Base-by-base conservation (phyloP, 257 asterid genomes). In the Capsicum chinense region DNA sequence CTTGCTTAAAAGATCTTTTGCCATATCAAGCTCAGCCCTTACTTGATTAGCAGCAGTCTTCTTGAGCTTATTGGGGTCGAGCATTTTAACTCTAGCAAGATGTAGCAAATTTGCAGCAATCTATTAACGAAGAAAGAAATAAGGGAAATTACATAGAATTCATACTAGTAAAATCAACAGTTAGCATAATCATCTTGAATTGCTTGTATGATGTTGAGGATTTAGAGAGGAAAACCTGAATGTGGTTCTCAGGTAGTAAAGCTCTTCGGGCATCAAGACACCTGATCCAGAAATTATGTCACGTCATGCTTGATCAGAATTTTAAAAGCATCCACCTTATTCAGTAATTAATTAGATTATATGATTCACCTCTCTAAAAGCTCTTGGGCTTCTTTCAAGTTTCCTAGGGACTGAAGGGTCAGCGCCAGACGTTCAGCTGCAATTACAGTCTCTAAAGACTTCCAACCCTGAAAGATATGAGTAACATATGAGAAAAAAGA, bases 371-470 rank as follows among this genome's bases (percentile, higher is more conserved):
- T 89, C 86, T 92, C 89, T 66, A 96, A 85, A 63, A 96, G 93
- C 85, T 92, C 93, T 86, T 90, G 97, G 26, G 99, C 94, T 88
- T 96, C 98, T 85, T 60, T 90, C 82, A 96, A 86, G 80, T 83
- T 88, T 83, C 98, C 97, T 59, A 87, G 86, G 35, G 88, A 88
- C 89, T 91, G 95, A 71, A 94, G 91, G 84, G 94, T 88, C 85
- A 91, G 83, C 39, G 99, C 98, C 82, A 96, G 98, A 86, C 93
- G 91, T 86, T 94, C 98, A 80, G 98, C 97, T 86, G 95, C 92
- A 89, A 90, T 58, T 85, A 94, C 91, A 70, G 98, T 92, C 81
- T 92, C 95, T 88, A 93, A 84, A 39, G 97, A 93, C 85, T 86
- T 84, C 99, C 98, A 96, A 42, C 97, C 98, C 99, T 95, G 84